phyloP scores from a whole-genome alignment of 371 early-diverging fungal species.

The Mucor racemosus region DNA sequence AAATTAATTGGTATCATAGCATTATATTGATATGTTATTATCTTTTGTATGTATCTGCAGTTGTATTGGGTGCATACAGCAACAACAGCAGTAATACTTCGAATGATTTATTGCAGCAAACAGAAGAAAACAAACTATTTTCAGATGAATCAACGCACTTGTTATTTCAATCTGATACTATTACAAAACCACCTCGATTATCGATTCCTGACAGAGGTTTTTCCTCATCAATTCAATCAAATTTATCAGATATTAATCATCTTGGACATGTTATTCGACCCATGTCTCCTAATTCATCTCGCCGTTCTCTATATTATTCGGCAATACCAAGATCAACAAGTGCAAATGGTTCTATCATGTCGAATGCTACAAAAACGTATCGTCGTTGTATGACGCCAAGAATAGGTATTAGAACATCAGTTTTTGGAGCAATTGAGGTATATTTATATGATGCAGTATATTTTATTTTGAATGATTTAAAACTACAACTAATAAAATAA shows the following conservation, averaged over 20 bases:
- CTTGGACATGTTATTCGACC: slow-evolving; percentile 45
- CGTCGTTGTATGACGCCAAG: slow-evolving; percentile 50
- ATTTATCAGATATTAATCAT: slow-evolving; percentile 31
- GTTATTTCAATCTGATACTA: not conserved
- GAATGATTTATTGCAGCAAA: not conserved
- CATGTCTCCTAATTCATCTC: slow-evolving; percentile 32
- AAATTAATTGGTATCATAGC: slow-evolving; percentile 68
- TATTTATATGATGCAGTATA: not conserved
- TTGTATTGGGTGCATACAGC: slow-evolving; percentile 40
- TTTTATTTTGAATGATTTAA: not conserved
- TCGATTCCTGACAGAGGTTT: slow-evolving; percentile 39
- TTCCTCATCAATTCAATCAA: slow-evolving; percentile 14
- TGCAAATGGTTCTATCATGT: slow-evolving; percentile 31
- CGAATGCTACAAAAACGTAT: slow-evolving; percentile 24
- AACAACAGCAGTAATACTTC: not conserved
- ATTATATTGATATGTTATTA: slow-evolving; percentile 60
- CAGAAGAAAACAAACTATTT: not conserved
- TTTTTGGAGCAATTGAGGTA: slow-evolving; percentile 57
- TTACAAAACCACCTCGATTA: slow-evolving; percentile 25
- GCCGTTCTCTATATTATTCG: slow-evolving; percentile 31
- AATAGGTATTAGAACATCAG: slow-evolving; percentile 50
- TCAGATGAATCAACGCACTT: slow-evolving; percentile 13
- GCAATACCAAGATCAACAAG: slow-evolving; percentile 39
- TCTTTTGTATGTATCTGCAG: slow-evolving; percentile 56
- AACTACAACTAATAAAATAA: not conserved